phyloP scores from a whole-genome alignment of 2,329 filamentous ascomycete species.

The Xylariaceae sp. region DNA sequence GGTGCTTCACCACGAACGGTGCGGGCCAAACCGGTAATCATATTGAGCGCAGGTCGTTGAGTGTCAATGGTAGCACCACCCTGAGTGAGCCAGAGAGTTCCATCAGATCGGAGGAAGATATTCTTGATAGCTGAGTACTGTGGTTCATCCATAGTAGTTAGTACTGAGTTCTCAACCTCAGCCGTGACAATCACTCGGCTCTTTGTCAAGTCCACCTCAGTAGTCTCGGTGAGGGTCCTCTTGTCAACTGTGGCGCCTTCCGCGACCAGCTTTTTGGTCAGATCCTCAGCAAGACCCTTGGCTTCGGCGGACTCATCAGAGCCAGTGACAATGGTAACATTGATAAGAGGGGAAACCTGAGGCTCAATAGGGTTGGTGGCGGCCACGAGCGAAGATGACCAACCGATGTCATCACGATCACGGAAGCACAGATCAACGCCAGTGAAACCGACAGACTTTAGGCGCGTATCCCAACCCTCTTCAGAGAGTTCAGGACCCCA shows the following conservation, averaged over 20 bases:
- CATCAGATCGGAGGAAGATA: slow-evolving; percentile 26
- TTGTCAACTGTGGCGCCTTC: slow-evolving; percentile 23
- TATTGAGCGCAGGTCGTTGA: slow-evolving; percentile 35
- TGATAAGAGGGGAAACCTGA: slow-evolving; percentile 21
- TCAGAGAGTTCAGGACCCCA: slow-evolving; percentile 29
- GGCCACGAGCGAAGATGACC: slow-evolving; percentile 29
- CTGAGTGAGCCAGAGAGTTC: slow-evolving; percentile 28
- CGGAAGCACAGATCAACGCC: slow-evolving; percentile 30
- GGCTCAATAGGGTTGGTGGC: slow-evolving; percentile 25
- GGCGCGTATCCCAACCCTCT: slow-evolving; percentile 29
- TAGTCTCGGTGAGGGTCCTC: slow-evolving; percentile 22
- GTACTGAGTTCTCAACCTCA: slow-evolving; percentile 30
- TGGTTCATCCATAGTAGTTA: slow-evolving; percentile 22
- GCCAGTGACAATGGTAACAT: slow-evolving; percentile 27
- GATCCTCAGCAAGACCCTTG: slow-evolving; percentile 20
- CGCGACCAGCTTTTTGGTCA: slow-evolving; percentile 23
- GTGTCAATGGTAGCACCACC: slow-evolving; percentile 27
- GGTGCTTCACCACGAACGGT: slow-evolving; percentile 45
- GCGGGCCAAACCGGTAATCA: slow-evolving; percentile 44
- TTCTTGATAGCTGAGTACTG: slow-evolving; percentile 28
- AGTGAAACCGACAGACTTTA: slow-evolving; percentile 27
- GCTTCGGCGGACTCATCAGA: slow-evolving; percentile 19
- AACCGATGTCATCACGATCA: slow-evolving; percentile 28
- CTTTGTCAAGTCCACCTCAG: slow-evolving; percentile 22
- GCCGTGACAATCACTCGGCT: slow-evolving; percentile 28